These are phyloP conservation scores for Pyrenochaeta sp. DNA, from an alignment of 2,329 filamentous ascomycete species.

Conservation along the genomic window DNA sequence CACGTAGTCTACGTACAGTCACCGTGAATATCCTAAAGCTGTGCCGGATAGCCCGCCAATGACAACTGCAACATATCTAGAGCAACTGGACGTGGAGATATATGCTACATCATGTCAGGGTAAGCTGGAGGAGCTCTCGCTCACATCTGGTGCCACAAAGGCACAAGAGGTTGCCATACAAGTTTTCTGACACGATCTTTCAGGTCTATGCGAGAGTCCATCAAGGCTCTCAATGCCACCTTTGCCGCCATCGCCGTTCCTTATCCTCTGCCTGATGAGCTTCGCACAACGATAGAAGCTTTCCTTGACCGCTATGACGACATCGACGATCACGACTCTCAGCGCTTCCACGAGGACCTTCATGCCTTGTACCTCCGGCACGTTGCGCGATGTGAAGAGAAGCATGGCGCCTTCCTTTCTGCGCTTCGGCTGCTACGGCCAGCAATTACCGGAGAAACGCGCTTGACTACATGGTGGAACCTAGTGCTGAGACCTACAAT, in stretches of 20 bases:
- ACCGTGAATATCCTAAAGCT: neutral
- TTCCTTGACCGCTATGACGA: constrained; percentile 74
- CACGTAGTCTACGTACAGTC: neutral
- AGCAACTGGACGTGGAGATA: constrained; percentile 9
- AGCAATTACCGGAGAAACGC: constrained; percentile 68
- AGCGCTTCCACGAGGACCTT: constrained; percentile 78
- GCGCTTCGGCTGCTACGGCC: constrained; percentile 72
- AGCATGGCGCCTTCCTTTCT: constrained; percentile 73
- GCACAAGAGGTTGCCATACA: neutral
- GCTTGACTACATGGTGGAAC: constrained; percentile 77
- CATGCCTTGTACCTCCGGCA: constrained; percentile 71
- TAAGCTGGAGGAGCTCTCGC: constrained; percentile 15
- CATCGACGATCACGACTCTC: constrained; percentile 73
- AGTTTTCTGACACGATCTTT: constrained; percentile 11
- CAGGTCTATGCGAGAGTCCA: constrained; percentile 60
- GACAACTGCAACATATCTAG: constrained; percentile 13
- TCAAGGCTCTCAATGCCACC: constrained; percentile 56
- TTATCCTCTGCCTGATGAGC: constrained; percentile 71
- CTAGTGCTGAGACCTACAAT: constrained; percentile 66
- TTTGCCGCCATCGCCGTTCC: constrained; percentile 53
- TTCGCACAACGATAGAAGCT: constrained; percentile 67
- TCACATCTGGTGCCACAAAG: neutral
- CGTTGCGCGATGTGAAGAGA: constrained; percentile 64
- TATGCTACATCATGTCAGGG: constrained; percentile 30
- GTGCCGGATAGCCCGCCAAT: constrained; percentile 9